Evolutionary conservation across 805 yeast genomes (phyloP), one percentile per base, ranked within the genome.

Genomic region (Grigorovia transvaalensis): DNA sequence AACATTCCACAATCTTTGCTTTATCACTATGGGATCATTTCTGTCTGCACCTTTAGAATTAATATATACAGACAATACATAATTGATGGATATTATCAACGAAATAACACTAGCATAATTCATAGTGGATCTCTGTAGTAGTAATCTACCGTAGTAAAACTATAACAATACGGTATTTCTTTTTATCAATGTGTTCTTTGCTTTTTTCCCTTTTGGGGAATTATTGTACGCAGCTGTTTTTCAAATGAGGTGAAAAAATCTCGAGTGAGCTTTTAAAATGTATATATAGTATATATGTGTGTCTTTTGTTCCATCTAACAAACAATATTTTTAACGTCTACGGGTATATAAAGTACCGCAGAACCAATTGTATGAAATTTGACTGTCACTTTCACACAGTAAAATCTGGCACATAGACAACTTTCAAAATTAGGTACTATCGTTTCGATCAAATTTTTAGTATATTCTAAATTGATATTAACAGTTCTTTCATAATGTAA

Each of bases 401-500:
- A 75, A 2, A 73, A 57, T 50, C 80, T 61, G 2, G 78, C 77
- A 17, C 74, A 70, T 51, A 76, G 64, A 59, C 80, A 76, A 50
- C 67, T 70, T 51, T 75, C 78, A 56, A 74, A 76, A 43, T 71
- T 66, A 2, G 80, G 80, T n/a, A 73, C 59, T 45, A 76, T 62
- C 2, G 71, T 72, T n/a, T 73, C 64, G 50, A 69, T 67, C 1
- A 57, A 53, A 68, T 73, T 71, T 45, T 61, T 60, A 29, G 46
- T 49, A 19, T 46, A 56, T 27, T 52, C 52, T 15, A 62, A 17
- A 47, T 59, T 55, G 1, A 59, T 46, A 41, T 4, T 35, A 15
- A 81, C 46, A 15, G 59, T 57, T 44, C 66, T 56, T 50, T 66
- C 57, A 59, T 68, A 68, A 43, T 52, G 67, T 42, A 57, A 53